phyloP scores from a whole-genome alignment of 225 moss, liverwort and hornwort species.

The Ulota crispa region DNA sequence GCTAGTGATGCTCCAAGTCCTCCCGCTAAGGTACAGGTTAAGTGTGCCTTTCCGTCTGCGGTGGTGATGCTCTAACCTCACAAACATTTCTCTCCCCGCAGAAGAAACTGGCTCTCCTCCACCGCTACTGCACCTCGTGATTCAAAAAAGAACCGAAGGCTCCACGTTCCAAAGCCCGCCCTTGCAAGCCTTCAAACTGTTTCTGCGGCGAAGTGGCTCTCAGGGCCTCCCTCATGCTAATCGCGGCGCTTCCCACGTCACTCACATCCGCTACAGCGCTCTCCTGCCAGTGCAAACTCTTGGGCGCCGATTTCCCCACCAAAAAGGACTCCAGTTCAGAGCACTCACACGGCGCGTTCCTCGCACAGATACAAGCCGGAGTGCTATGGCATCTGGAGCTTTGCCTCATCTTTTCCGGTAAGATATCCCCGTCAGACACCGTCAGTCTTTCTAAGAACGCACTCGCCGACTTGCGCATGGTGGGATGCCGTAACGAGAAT shows the following conservation, averaged over 20 bases:
- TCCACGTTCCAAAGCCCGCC: conserved; percentile 49
- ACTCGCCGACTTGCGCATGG: conserved; percentile 52
- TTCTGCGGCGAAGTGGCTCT: conserved; percentile 40
- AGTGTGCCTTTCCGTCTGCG: too few species aligned
- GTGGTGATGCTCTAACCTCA: not conserved
- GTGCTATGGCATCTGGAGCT: conserved; percentile 34
- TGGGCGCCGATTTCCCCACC: conserved; percentile 12
- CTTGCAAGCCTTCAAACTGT: conserved; percentile 50
- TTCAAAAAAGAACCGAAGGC: conserved; percentile 62
- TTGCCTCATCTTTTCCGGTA: conserved; percentile 27
- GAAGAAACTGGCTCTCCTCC: not conserved
- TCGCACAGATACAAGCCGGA: conserved; percentile 35
- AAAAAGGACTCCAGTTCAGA: conserved; percentile 31
- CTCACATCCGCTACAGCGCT: conserved; percentile 2
- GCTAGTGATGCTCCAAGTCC: too few species aligned
- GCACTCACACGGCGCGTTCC: conserved; percentile 34
- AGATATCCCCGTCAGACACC: conserved; percentile 30
- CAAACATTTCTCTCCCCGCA: not conserved
- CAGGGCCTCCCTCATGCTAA: conserved; percentile 44
- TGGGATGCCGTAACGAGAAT: conserved; percentile 30
- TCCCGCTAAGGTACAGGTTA: too few species aligned
- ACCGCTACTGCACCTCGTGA: conserved; percentile 16
- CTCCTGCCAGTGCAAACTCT: conserved; percentile 28
- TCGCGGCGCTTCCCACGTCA: conserved; percentile 38
- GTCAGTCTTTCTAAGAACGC: conserved; percentile 36